Evolutionary conservation across 108 stramenopile genomes (phyloP), one percentile per base, ranked within the genome.

Genomic region (Conticribra guillardii): DNA sequence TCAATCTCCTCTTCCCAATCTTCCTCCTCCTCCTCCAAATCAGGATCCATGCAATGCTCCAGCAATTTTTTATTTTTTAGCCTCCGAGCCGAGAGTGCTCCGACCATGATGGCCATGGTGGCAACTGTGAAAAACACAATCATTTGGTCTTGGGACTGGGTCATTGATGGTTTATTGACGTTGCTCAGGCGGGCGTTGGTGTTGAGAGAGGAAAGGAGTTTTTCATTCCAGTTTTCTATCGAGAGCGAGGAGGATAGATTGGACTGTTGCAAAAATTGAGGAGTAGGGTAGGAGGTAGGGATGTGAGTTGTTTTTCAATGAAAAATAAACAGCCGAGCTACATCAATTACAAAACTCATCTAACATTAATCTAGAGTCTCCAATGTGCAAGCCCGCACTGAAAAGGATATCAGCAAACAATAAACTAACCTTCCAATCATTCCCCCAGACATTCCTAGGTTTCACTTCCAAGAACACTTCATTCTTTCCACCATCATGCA

Each of bases 101-200:
- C 92, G 9, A 90, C 92, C 30, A 90, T 59, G 30, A 93, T 50
- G 26, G 92, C 92, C 92, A 93, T 93, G 64, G 89, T 83, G n/a
- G 87, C 89, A 0, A 90, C 89, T 5, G 92, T 93, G 23, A 73
- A 54, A 17, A 93, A 82, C 28, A 93, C 87, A 52, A 93, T 89
- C 24, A 82, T 73, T 56, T 92, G 88, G 76, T 92, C 83, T 49
- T 80, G 79, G 17, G 76, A 60, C 68, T 79, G 67, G 0, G 27
- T 16, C 26, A 49, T 28, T 4, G 28, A n/a, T 19, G 23, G 15
- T 8, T 22, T 29, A 37, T 47, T 14, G 22, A 14, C 15, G 1
- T 1, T 0, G 49, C 32, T 0, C 24, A 5, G 7, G 34, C 19
- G 3, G 41, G 22, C 23, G 34, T 24, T 26, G 14, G 22, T 54